Percentiles rank a stretch among this genome's conserved stretches.
Conservation (phyloP, 2,329 filamentous ascomycete species). For the Fusarium marasasianum region DNA sequence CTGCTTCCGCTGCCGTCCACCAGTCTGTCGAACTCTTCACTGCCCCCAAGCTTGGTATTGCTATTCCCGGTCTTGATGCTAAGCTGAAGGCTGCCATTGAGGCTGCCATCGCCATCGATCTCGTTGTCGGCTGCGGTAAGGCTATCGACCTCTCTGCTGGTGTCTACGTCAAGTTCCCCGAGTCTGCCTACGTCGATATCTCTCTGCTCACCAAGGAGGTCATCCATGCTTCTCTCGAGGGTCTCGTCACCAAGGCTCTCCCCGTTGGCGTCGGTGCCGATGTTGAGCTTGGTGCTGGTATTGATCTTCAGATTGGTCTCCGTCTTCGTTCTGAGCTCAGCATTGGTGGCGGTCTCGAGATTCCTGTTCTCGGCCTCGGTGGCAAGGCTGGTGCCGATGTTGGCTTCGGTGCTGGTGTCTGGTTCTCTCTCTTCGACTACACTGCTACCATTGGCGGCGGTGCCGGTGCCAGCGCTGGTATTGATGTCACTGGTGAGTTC, state of each 20-base stretch:
- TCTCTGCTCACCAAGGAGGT: constrained; percentile 52
- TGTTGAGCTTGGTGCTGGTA: constrained; percentile 51
- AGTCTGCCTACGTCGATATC: constrained; percentile 53
- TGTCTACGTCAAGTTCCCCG: constrained; percentile 59
- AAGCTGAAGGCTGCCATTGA: constrained; percentile 59
- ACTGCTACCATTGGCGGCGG: constrained; percentile 52
- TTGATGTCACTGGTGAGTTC: constrained; percentile 39
- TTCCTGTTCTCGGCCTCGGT: constrained; percentile 43
- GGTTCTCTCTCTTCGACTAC: constrained; percentile 64
- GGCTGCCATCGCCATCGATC: constrained; percentile 60
- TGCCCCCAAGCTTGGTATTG: constrained; percentile 49
- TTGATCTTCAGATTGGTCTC: constrained; percentile 59
- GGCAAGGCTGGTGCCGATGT: constrained; percentile 51
- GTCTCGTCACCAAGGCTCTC: constrained; percentile 41
- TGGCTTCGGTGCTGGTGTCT: constrained; percentile 53
- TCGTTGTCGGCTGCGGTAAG: constrained; percentile 59
- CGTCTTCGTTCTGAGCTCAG: constrained; percentile 60
- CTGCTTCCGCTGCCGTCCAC: constrained; percentile 55
- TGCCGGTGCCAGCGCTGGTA: constrained; percentile 47
- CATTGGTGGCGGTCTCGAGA: constrained; percentile 46
- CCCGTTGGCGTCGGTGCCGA: constrained; percentile 40
- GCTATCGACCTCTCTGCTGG: constrained; percentile 59
- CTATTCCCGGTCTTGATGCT: constrained; percentile 51
- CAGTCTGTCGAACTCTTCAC: constrained; percentile 62
- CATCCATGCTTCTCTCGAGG: constrained; percentile 54